Evolutionary conservation across 768 basidiomycete species (phyloP).

Genomic region (Exidia glandulosa): DNA sequence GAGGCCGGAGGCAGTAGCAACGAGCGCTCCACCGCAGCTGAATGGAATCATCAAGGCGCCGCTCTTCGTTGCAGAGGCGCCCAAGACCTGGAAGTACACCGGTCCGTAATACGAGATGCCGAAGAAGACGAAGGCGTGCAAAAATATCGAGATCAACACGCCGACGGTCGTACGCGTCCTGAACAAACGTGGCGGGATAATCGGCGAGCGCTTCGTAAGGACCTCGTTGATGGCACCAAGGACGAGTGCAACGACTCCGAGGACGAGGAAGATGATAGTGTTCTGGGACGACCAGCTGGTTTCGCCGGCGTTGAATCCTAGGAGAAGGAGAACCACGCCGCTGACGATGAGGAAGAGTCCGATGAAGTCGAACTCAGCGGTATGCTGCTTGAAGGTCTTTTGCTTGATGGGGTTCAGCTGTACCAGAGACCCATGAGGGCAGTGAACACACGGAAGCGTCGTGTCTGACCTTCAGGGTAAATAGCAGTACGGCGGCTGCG

Average conservation of each 20-base stretch:
- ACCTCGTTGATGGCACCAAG: slow-evolving; percentile 23
- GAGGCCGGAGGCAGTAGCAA: slow-evolving; percentile 47
- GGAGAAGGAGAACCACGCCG: slow-evolving; percentile 26
- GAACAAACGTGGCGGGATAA: slow-evolving; percentile 67
- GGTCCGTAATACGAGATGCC: slow-evolving; percentile 52
- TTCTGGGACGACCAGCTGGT: slow-evolving; percentile 16
- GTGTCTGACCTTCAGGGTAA: slow-evolving; percentile 44
- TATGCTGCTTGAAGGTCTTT: slow-evolving; percentile 20
- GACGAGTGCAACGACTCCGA: slow-evolving; percentile 23
- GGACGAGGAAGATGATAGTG: slow-evolving; percentile 27
- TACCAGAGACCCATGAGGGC: slow-evolving; percentile 7
- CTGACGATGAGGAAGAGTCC: slow-evolving; percentile 25
- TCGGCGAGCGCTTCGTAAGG: slow-evolving; percentile 36
- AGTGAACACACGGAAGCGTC: not conserved
- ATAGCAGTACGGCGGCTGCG: slow-evolving; percentile 42
- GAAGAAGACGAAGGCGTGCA: slow-evolving; percentile 59
- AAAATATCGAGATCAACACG: slow-evolving; percentile 43
- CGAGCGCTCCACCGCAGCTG: slow-evolving; percentile 35
- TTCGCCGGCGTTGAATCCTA: slow-evolving; percentile 28
- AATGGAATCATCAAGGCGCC: not conserved
- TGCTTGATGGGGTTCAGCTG: slow-evolving; percentile 25
- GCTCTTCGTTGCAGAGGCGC: slow-evolving; percentile 49
- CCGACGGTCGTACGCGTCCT: slow-evolving; percentile 65
- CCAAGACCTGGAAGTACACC: slow-evolving; percentile 68
- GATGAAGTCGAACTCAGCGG: slow-evolving; percentile 27